These are phyloP conservation scores for Escallonia herrerae DNA, from an alignment of 129 eudicot species.

Conservation along the genomic window DNA sequence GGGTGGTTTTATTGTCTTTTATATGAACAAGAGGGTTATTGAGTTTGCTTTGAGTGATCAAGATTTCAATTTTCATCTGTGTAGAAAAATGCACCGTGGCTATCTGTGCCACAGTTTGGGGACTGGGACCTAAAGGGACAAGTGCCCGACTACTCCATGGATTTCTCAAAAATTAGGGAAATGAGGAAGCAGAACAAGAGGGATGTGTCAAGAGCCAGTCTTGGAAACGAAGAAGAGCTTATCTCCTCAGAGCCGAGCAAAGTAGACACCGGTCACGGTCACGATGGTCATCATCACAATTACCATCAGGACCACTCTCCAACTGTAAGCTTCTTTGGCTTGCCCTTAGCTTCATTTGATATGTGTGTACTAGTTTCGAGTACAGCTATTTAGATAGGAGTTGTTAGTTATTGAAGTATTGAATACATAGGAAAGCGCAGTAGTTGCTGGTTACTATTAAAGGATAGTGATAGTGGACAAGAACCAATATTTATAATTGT, in stretches of 20 bases:
- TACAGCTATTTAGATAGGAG: background rate
- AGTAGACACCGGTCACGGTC: conserved; percentile 17
- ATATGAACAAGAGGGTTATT: too few species aligned
- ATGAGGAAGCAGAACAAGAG: conserved; percentile 91
- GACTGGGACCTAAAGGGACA: conserved; percentile 93
- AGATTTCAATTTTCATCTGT: background rate
- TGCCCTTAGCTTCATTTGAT: background rate
- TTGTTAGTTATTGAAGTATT: too few species aligned
- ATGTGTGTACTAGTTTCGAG: background rate
- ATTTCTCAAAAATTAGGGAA: conserved; percentile 87
- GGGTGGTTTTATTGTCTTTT: too few species aligned
- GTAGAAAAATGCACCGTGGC: conserved; percentile 81
- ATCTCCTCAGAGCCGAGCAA: conserved; percentile 39
- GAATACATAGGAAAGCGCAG: background rate
- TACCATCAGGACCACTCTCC: conserved; percentile 61
- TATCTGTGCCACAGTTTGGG: conserved; percentile 96
- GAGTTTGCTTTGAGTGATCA: background rate
- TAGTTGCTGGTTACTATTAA: conserved; percentile 1
- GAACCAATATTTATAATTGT: background rate
- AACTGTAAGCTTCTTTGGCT: conserved; percentile 47
- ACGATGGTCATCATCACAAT: conserved; percentile 33
- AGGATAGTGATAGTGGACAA: background rate
- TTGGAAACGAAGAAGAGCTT: conserved; percentile 89
- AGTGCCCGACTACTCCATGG: conserved; percentile 87
- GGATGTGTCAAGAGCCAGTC: conserved; percentile 84